Conservation (phyloP, 768 basidiomycete species). For the Glaciozyma antarctica region DNA sequence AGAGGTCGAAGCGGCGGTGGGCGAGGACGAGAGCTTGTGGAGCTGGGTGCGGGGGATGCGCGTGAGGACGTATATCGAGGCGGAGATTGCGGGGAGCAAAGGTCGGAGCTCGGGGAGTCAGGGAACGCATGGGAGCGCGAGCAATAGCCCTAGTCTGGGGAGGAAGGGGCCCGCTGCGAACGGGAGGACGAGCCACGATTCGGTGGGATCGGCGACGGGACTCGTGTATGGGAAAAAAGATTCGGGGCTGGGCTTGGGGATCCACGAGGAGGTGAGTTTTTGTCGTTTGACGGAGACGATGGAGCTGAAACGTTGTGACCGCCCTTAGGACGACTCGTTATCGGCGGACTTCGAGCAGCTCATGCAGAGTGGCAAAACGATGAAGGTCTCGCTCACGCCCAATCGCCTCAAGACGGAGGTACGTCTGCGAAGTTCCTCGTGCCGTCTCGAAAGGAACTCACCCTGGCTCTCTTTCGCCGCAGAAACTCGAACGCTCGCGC, state of each 20-base stretch:
- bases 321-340: too few species aligned
- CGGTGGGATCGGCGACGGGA: not conserved
- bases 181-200: not conserved
- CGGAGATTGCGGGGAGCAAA: slow-evolving; percentile 5
- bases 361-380: slow-evolving; percentile 77
- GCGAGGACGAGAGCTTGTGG: slow-evolving; percentile 82
- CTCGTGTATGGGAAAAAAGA: not conserved
- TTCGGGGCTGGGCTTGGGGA: not conserved
- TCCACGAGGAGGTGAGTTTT: not conserved
- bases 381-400: slow-evolving; percentile 92
- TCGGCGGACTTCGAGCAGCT: slow-evolving; percentile 63
- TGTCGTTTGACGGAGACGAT: too few species aligned
- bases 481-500: not conserved
- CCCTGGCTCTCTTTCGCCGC: not conserved
- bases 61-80: slow-evolving; percentile 12
- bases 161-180: not conserved
- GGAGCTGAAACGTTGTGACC: too few species aligned
- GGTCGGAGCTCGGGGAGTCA: not conserved
- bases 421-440: slow-evolving; percentile 36
- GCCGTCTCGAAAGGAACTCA: not conserved
- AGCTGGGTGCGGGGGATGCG: slow-evolving; percentile 69
- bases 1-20: slow-evolving; percentile 77
- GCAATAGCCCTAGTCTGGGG: not conserved
- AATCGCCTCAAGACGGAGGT: slow-evolving; percentile 90
- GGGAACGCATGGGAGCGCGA: not conserved